phyloP scores from a whole-genome alignment of 805 yeast species.

The Candida ipomoeae region DNA sequence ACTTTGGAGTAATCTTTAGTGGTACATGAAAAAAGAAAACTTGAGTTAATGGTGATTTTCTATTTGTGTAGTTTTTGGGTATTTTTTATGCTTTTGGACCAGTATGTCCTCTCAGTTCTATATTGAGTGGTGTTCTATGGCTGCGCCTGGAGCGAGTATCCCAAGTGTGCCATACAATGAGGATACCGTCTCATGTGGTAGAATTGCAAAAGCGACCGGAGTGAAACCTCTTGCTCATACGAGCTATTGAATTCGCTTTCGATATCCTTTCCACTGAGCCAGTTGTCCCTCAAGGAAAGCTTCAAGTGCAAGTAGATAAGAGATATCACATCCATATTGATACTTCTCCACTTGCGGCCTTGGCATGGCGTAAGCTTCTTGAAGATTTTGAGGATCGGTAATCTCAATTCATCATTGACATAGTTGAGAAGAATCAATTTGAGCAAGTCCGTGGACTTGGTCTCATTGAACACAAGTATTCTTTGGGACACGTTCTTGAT shows the following conservation, averaged over 20 bases:
- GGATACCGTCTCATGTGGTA: conserved; percentile 64
- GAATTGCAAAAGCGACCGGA: conserved; percentile 72
- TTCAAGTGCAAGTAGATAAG: conserved; percentile 75
- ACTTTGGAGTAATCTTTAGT: background rate
- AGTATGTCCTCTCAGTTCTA: background rate
- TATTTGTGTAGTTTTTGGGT: background rate
- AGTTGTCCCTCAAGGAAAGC: conserved; percentile 71
- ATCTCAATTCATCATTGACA: conserved; percentile 54
- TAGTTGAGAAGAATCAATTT: conserved; percentile 56
- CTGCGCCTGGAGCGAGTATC: conserved; percentile 33
- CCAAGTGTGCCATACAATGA: conserved; percentile 49
- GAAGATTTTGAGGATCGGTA: conserved; percentile 67
- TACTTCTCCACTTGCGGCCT: conserved; percentile 90
- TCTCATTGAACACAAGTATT: conserved; percentile 56
- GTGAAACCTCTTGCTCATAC: conserved; percentile 78
- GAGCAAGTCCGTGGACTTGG: conserved; percentile 58
- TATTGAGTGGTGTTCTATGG: background rate
- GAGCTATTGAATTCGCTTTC: conserved; percentile 73
- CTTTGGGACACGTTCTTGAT: conserved; percentile 68
- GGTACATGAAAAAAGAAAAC: background rate
- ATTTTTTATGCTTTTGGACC: background rate
- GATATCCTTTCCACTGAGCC: conserved; percentile 81
- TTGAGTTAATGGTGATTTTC: no score
- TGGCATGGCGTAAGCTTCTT: conserved; percentile 84
- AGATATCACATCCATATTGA: conserved; percentile 90